Evolutionary conservation across 2,329 filamentous ascomycete species (phyloP), one percentile per base, ranked within the genome.

Genomic region (Penicillium sp.): DNA sequence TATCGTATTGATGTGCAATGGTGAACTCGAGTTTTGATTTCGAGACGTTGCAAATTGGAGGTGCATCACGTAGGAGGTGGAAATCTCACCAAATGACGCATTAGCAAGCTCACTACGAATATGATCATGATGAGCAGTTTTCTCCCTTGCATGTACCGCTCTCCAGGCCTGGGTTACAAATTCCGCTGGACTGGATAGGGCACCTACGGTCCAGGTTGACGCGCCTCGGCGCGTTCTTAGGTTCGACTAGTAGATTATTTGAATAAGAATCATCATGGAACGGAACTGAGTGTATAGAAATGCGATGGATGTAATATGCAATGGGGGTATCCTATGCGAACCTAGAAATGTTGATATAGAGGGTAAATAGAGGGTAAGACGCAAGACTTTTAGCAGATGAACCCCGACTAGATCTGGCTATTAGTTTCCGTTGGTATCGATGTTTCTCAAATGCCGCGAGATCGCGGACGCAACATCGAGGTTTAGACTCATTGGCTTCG

Each of bases 51-150:
- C 68, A 70, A 45, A 56, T 53, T 25, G 65, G 57, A 3, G 58
- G 52, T 30, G 64, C 64, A 14, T 60, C 60, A 40, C 54, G 57
- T 41, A 68, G 62, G 25, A 69, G 59, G 41, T 58, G 63, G 34
- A 70, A 54, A 38, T 65, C 61, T 62, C 63, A 65, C 63, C 63
- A 22, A n/a, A n/a, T 12, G 5, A 27, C 44, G 14, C 9, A 18
- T 42, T 22, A 52, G 45, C 39, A 10, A 31, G 48, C 14, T 36
- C 5, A 10, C 12, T n/a, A 1, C 4, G 8, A n/a, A n/a, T n/a
- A n/a, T n/a, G n/a, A n/a, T n/a, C n/a, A n/a, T n/a, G n/a, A n/a
- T n/a, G n/a, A n/a, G n/a, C n/a, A n/a, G n/a, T n/a, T n/a, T n/a
- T n/a, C n/a, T n/a, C n/a, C n/a, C n/a, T n/a, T n/a, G n/a, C n/a